Base-by-base conservation (phyloP, 352 stramenopile genomes). In the Pythium periplocum region DNA sequence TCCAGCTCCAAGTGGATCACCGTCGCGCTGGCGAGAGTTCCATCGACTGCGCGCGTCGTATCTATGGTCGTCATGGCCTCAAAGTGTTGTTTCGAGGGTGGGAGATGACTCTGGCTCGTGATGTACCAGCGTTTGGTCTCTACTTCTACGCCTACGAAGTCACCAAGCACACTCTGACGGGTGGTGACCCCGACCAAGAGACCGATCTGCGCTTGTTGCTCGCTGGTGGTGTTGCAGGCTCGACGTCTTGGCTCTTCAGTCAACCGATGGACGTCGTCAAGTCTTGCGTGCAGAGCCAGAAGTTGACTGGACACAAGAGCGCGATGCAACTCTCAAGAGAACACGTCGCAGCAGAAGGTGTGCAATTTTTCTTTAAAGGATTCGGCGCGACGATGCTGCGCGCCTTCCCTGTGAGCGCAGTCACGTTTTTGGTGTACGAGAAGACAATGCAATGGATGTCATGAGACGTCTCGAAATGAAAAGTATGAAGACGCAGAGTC, bases 181-280 rank as follows among this genome's bases (percentile, higher is more conserved):
- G 59, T 4, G 77, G 76, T 4, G 47, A 78, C n/a, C 62, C 68
- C 1, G 68, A 76, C 11, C 83, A 83, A 26, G 82, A 90, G 66
- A 88, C 77, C 26, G 75, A 88, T 36, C 11, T 76, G 42, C 72
- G 72, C n/a, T 61, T 90, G 46, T 73, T 95, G 63, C 66, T 90
- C n/a, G 66, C 85, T 0, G 83, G 85, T 31, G 85, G 85, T 12
- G 52, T 91, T 4, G 83, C 85, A 0, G 85, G 83, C 10, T 88
- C 86, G 42, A 57, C 87, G 43, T 92, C 83, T 31, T 95, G 85
- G 83, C 66, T 83, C 31, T 61, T 90, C 45, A 86, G 75, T 36
- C 81, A 92, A 59, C 88, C 87, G 2, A 69, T 95, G 52, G 88
- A 97, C 60, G 88, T 97, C 31, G 73, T 96, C 62, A 96, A 97